Evolutionary conservation across 1,139 yeast genomes (phyloP), one percentile per base, ranked within the genome.

Genomic region (Blastobotrys serpentis): DNA sequence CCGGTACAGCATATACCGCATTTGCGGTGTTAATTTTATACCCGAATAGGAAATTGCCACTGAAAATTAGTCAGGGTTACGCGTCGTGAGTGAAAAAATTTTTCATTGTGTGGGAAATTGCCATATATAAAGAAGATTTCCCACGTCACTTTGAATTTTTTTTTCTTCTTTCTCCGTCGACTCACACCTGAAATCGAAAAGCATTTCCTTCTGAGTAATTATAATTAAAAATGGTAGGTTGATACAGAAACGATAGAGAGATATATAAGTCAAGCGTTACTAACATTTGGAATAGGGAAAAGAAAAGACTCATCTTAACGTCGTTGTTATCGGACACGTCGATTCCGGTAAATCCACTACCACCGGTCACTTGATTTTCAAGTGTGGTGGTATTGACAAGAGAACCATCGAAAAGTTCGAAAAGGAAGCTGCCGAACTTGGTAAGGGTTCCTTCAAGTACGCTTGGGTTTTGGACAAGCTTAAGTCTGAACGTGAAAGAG

Each of bases 301-400:
- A 78, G 96, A 84, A 73, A 89, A 88, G 86, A 72, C 81, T 78
- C 98, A 90, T 87, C 86, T 90, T 78, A 90, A 90, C 95, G 92
- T 90, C 79, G 98, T 90, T 77, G 98, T 90, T 75, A 90, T 90
- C 76, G 98, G 98, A 78, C 98, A 89, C 94, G 96, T 88, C 96
- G 96, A 88, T 80, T 88, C 96, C 67, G 96, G 96, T 81, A 88
- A 88, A 79, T 88, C 96, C 63, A 88, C 96, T 73, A 87, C 96
- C 77, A 89, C 97, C 74, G 97, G 96, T 78, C 96, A 89, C 84
- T 86, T 90, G 80, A 90, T 90, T 74, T 90, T 76, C 95, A 90
- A 90, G 94, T 84, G 82, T 71, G 83, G 83, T 75, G 83, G 89
- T 83, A 84, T 84, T 66, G 94, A 88, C 81, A 88, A 89, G 87